These are phyloP conservation scores for Fusarium sterilihyphosum DNA, from an alignment of 2,329 filamentous ascomycete species.

Conservation along the genomic window DNA sequence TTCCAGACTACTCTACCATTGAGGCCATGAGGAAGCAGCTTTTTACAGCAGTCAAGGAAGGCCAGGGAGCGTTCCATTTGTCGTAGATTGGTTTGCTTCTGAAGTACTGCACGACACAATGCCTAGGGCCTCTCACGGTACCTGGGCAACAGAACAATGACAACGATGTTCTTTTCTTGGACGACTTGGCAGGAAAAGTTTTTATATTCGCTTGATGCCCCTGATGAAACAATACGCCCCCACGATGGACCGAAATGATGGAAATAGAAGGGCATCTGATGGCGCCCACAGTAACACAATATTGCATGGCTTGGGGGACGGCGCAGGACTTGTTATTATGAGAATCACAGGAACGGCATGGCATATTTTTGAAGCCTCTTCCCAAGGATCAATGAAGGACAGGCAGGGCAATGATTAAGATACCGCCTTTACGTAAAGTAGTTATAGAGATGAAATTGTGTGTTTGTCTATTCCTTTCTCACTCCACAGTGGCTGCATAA, in stretches of 20 bases:
- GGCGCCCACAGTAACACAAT: constrained; percentile 29
- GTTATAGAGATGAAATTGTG: constrained; percentile 43
- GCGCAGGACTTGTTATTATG: constrained; percentile 36
- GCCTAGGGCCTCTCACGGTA: neutral
- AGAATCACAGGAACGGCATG: constrained; percentile 33
- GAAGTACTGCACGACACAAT: constrained; percentile 3
- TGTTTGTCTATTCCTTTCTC: constrained; percentile 2
- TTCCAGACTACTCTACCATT: constrained; percentile 90
- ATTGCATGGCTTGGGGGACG: constrained; percentile 41
- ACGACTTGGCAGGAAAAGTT: constrained; percentile 30
- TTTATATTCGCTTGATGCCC: constrained; percentile 34
- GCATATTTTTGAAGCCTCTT: constrained; percentile 23
- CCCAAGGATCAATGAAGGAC: constrained; percentile 5
- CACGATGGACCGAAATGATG: constrained; percentile 35
- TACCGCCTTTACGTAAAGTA: constrained; percentile 37
- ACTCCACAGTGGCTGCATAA: neutral
- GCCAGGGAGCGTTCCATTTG: constrained; percentile 96
- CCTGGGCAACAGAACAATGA: constrained; percentile 3
- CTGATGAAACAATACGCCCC: constrained; percentile 38
- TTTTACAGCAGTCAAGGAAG: constrained; percentile 88
- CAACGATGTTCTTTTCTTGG: constrained; percentile 19
- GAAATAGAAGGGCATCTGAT: constrained; percentile 41
- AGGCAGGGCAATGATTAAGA: constrained; percentile 22
- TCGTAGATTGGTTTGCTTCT: constrained; percentile 64
- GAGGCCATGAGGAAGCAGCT: constrained; percentile 82